Base-by-base conservation (phyloP, 495 filamentous ascomycete genomes). In the Friedmanniomyces simplex region DNA sequence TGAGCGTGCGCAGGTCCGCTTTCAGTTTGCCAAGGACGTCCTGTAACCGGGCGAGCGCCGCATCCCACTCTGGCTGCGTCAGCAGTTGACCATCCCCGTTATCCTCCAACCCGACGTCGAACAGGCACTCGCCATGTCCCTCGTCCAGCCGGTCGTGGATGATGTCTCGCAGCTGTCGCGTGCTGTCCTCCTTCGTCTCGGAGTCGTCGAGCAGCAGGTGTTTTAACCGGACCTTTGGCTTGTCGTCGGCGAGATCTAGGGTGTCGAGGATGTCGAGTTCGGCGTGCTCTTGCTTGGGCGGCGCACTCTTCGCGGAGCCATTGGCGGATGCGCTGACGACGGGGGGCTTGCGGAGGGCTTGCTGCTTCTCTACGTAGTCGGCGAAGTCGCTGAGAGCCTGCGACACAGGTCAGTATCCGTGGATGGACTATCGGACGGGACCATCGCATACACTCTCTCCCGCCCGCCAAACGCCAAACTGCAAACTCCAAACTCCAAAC, bases 291-390 rank as follows among this genome's bases (percentile, higher is more conserved):
- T 91, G 83, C 62, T 70, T 68, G 52, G 55, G 69, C 62, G 64
- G 39, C 18, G 50, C 56, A 34, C 24, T 50, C 20, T 74, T 55
- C 7, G 70, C 34, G 54, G 72, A 73, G 37, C 70, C 55, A 21
- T 57, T 47, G 21, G 61, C 63, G 25, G 69, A 62, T 21, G 64
- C 28, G 28, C 54, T 25, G 18, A 20, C 18, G 32, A 16, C 32
- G 26, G 69, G 79, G 75, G 67, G 62, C 42, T 65, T 71, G 22
- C 82, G 74, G 62, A 84, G 68, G 3, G 81, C 79, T 70, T 96
- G 91, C 69, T 98, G 89, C 71, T 91, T 84, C 69, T 96, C 90
- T 57, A 95, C 94, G 63, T 95, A 97, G 70, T 97, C 93, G 68
- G 94, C 89, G 67, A 98, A 98, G 63, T 96, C 93, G 76, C 87